These are phyloP conservation scores for Linum trigynum DNA, from an alignment of 345 rosid species.

Conservation along the genomic window DNA sequence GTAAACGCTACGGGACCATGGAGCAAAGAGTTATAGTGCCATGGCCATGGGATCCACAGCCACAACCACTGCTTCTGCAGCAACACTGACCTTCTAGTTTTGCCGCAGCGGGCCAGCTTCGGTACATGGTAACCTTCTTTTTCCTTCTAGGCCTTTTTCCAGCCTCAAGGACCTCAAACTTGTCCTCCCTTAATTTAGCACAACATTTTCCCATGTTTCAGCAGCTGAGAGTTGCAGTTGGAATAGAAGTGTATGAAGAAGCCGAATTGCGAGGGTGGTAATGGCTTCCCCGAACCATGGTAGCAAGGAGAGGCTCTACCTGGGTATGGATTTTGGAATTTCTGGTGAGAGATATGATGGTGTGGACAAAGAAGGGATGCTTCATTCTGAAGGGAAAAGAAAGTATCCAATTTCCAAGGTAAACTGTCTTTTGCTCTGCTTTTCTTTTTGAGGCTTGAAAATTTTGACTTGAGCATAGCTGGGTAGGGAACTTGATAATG, in stretches of 20 bases:
- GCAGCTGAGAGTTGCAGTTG: constrained; percentile 1
- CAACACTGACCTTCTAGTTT: not conserved
- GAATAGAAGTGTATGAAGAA: not conserved
- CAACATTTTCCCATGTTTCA: constrained; percentile 1
- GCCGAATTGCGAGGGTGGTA: constrained; percentile 11
- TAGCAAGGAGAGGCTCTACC: constrained; percentile 31
- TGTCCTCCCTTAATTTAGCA: too few species aligned
- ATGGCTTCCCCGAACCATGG: constrained; percentile 20
- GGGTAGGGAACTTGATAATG: too few species aligned
- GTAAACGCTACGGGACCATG: too few species aligned
- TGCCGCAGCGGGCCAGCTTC: not conserved
- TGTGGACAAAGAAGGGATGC: constrained; percentile 52
- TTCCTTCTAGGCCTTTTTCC: not conserved
- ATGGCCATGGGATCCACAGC: not conserved
- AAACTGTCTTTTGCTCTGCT: not conserved
- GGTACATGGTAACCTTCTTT: not conserved
- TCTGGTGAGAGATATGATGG: constrained; percentile 80
- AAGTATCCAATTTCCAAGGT: constrained; percentile 54
- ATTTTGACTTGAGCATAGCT: not conserved
- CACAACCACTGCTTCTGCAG: not conserved
- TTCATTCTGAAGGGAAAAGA: constrained; percentile 57
- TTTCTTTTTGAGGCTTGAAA: not conserved
- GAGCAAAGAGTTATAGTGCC: too few species aligned
- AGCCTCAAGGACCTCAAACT: too few species aligned
- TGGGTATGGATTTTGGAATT: constrained; percentile 94